These are phyloP conservation scores for Exophiala aquamarina DNA, from an alignment of 2,329 filamentous ascomycete species.

Conservation along the genomic window DNA sequence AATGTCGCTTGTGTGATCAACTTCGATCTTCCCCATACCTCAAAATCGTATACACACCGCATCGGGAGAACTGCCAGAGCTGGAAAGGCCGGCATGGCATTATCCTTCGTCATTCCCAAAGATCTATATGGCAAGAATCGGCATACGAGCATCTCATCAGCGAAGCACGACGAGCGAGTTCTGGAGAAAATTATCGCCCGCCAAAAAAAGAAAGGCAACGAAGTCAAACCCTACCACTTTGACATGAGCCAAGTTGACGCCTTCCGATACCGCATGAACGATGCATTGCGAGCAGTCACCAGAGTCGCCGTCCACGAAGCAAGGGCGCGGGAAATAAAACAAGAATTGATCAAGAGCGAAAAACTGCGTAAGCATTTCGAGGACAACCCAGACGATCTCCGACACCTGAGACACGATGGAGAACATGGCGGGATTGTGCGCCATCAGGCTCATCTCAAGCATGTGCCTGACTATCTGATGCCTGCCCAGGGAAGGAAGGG, in stretches of 20 bases:
- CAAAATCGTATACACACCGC: constrained; percentile 94
- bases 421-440: constrained; percentile 70
- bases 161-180: constrained; percentile 81
- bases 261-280: constrained; percentile 92
- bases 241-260: constrained; percentile 92
- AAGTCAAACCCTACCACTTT: constrained; percentile 87
- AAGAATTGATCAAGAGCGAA: constrained; percentile 89
- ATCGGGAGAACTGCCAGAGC: constrained; percentile 92
- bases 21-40: constrained; percentile 86
- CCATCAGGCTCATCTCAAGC: constrained; percentile 85
- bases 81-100: constrained; percentile 86
- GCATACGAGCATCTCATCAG: constrained; percentile 72
- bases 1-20: constrained; percentile 94
- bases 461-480: constrained; percentile 90
- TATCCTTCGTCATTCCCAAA: constrained; percentile 89
- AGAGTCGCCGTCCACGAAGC: constrained; percentile 87
- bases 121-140: constrained; percentile 86
- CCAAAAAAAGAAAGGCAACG: constrained; percentile 74
- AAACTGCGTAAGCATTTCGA: constrained; percentile 95
- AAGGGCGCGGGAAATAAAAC: constrained; percentile 78
- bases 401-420: constrained; percentile 84
- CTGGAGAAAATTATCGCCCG: constrained; percentile 76
- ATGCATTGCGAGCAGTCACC: constrained; percentile 87
- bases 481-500: constrained; percentile 73
- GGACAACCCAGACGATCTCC: constrained; percentile 88